Base-by-base conservation (phyloP, 352 stramenopile genomes). In the Phytopythium mirpurense region DNA sequence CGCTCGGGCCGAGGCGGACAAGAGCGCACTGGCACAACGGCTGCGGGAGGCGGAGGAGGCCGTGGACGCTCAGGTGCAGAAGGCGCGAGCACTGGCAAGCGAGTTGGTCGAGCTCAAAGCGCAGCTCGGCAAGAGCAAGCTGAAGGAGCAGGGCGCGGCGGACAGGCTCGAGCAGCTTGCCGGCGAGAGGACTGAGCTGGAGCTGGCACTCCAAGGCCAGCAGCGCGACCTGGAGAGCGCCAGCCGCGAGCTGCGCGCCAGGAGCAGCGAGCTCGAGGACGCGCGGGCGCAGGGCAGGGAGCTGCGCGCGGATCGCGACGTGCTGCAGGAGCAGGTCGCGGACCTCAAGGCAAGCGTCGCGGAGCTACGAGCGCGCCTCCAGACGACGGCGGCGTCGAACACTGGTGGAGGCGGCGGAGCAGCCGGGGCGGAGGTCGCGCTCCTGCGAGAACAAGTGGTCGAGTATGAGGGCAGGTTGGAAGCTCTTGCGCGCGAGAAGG, bases 1-100 rank as follows among this genome's bases (percentile, higher is more conserved):
- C 16, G 67, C 67, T 27, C 68, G 69, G 18, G 40, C 65, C 16
- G 72, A 83, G n/a, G 51, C 60, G 16, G 74, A 86, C 23, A 62
- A 61, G 24, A 61, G 70, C 4, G 27, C 51, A 8, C 53, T 65
- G 5, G 47, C 36, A 16, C 64, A 70, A 18, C 67, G 71, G 23
- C 48, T 76, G 6, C 54, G 63, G 24, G 61, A 58, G 36, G 18
- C 73, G 0, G 46, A 74, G 23, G 64, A 72, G n/a, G 68, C 73
- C 9, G 18, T 66, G 12, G 72, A 75, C 19, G 44, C n/a, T 3
- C 50, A 59, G 26, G 32, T 60, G 15, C 66, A 75, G 42, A 67
- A 68, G 23, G 44, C 31, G 15, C 72, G 72, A 6, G 42, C 44
- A 12, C 46, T 61, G 23, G 38, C 40, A 5, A 49, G 23, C 15